phyloP scores from a whole-genome alignment of 129 eudicot species.

The Solidago caesia region DNA sequence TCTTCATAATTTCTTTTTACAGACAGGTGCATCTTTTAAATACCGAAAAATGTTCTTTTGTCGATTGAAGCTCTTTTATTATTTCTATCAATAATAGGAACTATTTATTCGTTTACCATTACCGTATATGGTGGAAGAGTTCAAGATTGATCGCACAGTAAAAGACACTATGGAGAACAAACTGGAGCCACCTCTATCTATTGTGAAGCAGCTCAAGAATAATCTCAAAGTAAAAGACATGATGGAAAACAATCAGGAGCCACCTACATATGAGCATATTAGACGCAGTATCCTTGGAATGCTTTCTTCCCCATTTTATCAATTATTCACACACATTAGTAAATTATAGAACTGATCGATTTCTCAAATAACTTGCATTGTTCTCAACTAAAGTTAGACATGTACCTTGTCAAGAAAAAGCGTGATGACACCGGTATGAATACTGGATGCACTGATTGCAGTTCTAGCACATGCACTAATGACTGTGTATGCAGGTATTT shows the following conservation, averaged over 20 bases:
- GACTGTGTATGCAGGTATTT: slow-evolving; percentile 92
- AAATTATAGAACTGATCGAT: neutral
- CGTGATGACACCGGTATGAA: slow-evolving; percentile 49
- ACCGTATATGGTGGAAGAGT: slow-evolving; percentile 62
- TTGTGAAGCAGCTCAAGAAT: slow-evolving; percentile 62
- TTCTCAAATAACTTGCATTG: slow-evolving; percentile 14
- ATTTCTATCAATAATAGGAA: slow-evolving; percentile 44
- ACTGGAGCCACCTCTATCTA: slow-evolving; percentile 47
- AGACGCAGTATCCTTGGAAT: slow-evolving; percentile 81
- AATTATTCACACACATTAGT: neutral
- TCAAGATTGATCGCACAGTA: slow-evolving; percentile 56
- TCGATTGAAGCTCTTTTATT: neutral
- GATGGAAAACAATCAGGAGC: slow-evolving; percentile 33
- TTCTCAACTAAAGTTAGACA: slow-evolving; percentile 47
- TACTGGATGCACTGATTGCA: slow-evolving; percentile 75
- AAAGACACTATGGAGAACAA: slow-evolving; percentile 47
- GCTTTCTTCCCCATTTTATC: neutral
- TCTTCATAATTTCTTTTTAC: neutral
- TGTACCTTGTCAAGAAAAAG: slow-evolving; percentile 81
- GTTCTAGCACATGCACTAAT: slow-evolving; percentile 62
- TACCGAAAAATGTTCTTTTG: neutral
- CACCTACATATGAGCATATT: slow-evolving; percentile 68
- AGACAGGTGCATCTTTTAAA: too few species aligned
- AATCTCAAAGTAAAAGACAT: slow-evolving; percentile 50
- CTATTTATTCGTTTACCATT: slow-evolving; percentile 66